phyloP scores from a whole-genome alignment of 257 asterid species.

The Rubia yunnanensis region DNA sequence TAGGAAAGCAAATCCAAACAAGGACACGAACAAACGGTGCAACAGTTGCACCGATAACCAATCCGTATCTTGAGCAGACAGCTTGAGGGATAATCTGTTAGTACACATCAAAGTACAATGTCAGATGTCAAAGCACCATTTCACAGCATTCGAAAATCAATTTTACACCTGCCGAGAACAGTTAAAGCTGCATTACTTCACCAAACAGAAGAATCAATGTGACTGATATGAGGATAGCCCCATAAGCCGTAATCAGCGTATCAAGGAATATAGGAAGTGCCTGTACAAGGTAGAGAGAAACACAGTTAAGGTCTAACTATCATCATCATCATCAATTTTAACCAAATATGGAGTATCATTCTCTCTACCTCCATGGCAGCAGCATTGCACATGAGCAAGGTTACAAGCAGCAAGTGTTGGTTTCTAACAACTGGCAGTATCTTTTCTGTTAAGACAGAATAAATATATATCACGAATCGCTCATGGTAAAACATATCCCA shows the following conservation, averaged over 20 bases:
- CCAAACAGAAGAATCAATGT: conserved; percentile 93
- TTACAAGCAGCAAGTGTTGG: conserved; percentile 74
- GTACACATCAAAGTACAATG: not conserved
- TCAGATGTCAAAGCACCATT: not conserved
- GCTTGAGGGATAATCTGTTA: conserved; percentile 92
- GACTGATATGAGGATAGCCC: conserved; percentile 89
- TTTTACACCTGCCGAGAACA: not conserved
- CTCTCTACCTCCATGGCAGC: conserved; percentile 81
- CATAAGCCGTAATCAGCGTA: conserved; percentile 66
- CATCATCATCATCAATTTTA: not conserved
- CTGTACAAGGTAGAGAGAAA: conserved; percentile 32
- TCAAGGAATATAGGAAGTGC: conserved; percentile 95
- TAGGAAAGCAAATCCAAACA: conserved; percentile 86
- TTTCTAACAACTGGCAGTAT: conserved; percentile 73
- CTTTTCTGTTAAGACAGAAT: conserved; percentile 38
- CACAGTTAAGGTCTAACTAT: not conserved
- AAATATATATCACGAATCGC: not conserved
- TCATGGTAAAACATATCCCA: conserved; percentile 5
- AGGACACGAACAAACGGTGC: conserved; percentile 82
- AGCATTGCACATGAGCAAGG: conserved; percentile 80
- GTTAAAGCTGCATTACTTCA: conserved; percentile 46
- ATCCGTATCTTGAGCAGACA: conserved; percentile 87
- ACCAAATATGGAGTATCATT: not conserved
- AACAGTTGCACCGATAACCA: conserved; percentile 82
- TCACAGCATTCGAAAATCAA: not conserved